Evolutionary conservation across 805 yeast species (phyloP), one percentile per base, ranked within the genome.

Genomic region (Candida corydali): DNA sequence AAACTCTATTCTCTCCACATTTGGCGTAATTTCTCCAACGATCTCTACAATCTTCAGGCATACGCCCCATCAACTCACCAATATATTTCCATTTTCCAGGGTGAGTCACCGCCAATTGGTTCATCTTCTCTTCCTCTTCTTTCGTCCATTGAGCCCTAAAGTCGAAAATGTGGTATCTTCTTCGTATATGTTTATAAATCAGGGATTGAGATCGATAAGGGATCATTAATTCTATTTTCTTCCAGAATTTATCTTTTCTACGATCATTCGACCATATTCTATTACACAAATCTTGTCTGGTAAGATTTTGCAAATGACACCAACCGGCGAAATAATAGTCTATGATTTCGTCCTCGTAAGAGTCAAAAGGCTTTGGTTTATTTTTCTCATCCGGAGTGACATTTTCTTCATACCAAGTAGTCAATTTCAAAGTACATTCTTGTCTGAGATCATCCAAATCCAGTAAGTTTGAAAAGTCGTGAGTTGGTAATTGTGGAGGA

Each of bases 11-110:
- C 12, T 69, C 69, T 17, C 97, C 97, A 65, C 97, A 91, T 58
- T 89, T 89, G 44, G 89, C 84, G 55, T 89, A 91, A 56, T 91
- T 91, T 59, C 98, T 73, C 95, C 95, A 91, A 49, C 98, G 72
- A 57, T 91, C 98, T 49, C 98, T 74, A 59, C 97, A 89, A 61
- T 91, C 98, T 54, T 91, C 98, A 0, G 98, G 97, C 98, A 91
- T 91, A 51, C 98, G 70, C 10, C 85, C 86, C 76, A 91, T 69
- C 6, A 68, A 65, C 36, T 73, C 73, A 6, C 97, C 97, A 42
- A 91, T 85, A 27, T 70, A 68, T 47, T 86, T 86, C 98, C 98
- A 91, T 52, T 84, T 87, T 12, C 93, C 87, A 40, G 80, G 86
- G 47, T 77, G 75, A 17, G 79, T 77, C 8, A 72, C 58, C 8